Percentiles rank a stretch among this genome's conserved stretches.
Conservation (phyloP, 805 yeast species). For the Candida montana region DNA sequence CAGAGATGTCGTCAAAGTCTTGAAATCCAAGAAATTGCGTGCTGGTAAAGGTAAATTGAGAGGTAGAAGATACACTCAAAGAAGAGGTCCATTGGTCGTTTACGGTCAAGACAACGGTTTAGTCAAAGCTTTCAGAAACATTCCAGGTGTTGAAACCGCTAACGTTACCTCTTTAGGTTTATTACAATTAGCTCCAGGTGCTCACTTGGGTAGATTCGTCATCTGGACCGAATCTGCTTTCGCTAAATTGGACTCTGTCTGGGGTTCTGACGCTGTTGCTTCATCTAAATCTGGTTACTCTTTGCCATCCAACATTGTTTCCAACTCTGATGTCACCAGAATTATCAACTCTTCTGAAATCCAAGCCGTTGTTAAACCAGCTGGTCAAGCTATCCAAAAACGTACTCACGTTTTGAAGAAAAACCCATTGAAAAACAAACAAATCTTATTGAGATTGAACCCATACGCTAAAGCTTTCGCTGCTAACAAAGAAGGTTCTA, state of each 20-base stretch:
- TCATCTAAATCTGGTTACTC: constrained; percentile 85
- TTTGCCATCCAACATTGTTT: constrained; percentile 89
- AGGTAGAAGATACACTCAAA: constrained; percentile 99
- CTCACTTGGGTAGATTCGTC: constrained; percentile 99
- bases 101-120: constrained; percentile 97
- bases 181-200: constrained; percentile 99
- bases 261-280: constrained; percentile 87
- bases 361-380: constrained; percentile 95
- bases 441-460: constrained; percentile 95
- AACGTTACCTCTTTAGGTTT: constrained; percentile 88
- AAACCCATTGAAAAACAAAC: constrained; percentile 99
- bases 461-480: constrained; percentile 98
- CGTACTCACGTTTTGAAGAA: constrained; percentile 94
- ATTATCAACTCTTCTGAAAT: constrained; percentile 98
- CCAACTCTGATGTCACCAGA: constrained; percentile 95
- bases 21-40: constrained; percentile 97
- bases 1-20: constrained; percentile 95
- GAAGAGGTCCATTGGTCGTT: constrained; percentile 99
- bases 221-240: constrained; percentile 99
- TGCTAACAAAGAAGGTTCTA: constrained; percentile 84
- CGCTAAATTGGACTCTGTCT: constrained; percentile 92
- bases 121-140: constrained; percentile 98
- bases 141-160: constrained; percentile 99
- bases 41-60: constrained; percentile 99
- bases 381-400: constrained; percentile 92